Conservation (phyloP, 306 rosid genomes). For the Aeschynomene evenia region DNA sequence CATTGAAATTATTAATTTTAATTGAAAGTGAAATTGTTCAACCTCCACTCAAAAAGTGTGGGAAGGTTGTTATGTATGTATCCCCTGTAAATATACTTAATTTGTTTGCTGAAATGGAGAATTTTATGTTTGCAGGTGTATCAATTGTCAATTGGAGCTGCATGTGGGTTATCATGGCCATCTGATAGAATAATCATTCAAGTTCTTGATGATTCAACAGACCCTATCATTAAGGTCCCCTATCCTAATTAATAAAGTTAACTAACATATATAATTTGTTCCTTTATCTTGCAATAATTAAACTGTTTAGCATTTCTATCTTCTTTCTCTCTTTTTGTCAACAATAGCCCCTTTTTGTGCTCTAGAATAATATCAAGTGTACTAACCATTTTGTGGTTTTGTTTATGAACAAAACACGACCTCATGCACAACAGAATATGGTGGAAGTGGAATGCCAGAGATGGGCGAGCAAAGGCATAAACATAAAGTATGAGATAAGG, state of each 20-base stretch:
- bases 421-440: slow-evolving; percentile 60
- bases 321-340: slow-evolving; percentile 5
- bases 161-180: slow-evolving; percentile 73
- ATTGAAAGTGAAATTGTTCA: too few relatives aligned
- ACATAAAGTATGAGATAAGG: slow-evolving; percentile 86
- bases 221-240: slow-evolving; percentile 61
- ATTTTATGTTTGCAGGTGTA: slow-evolving; percentile 47
- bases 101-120: not conserved
- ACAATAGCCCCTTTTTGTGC: not conserved
- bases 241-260: not conserved
- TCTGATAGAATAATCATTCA: slow-evolving; percentile 65
- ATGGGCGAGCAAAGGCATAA: slow-evolving; percentile 82
- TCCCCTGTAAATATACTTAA: not conserved
- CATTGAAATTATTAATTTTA: too few relatives aligned
- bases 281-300: slow-evolving; percentile 17
- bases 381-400: too few relatives aligned
- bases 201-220: slow-evolving; percentile 83
- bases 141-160: slow-evolving; percentile 68
- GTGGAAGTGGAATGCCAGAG: slow-evolving; percentile 75
- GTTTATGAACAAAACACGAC: not conserved
- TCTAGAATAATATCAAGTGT: too few relatives aligned
- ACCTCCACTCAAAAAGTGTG: too few relatives aligned
- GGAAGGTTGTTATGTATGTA: too few relatives aligned
- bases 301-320: not conserved
- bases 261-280: slow-evolving; percentile 7